Percentiles rank a stretch among this genome's conserved stretches.
Conservation (phyloP, 352 stramenopile genomes). For the Globisporangium alternatum region DNA sequence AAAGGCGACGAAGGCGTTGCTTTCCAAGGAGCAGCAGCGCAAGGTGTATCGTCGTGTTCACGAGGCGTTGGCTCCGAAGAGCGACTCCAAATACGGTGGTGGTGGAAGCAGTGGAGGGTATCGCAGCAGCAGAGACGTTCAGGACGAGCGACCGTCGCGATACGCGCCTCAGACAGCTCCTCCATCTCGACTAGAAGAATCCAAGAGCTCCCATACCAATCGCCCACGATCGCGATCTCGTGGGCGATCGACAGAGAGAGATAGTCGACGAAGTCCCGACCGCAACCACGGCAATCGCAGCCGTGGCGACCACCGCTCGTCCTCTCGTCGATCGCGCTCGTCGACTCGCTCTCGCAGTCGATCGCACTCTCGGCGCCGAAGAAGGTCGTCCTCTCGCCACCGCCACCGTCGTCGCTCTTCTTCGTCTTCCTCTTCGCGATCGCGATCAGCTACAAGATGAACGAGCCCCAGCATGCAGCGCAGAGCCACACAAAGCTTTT, state of each 20-base stretch:
- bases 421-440: slow-evolving; percentile 21
- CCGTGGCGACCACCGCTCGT: slow-evolving; percentile 15
- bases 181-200: not conserved
- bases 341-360: slow-evolving; percentile 35
- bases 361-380: slow-evolving; percentile 20
- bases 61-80: slow-evolving; percentile 16
- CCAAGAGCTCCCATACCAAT: not conserved
- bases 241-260: slow-evolving; percentile 9
- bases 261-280: slow-evolving; percentile 9
- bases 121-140: slow-evolving; percentile 12
- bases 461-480: not conserved
- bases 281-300: slow-evolving; percentile 20
- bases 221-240: slow-evolving; percentile 8
- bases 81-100: slow-evolving; percentile 21
- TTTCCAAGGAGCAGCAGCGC: slow-evolving; percentile 32
- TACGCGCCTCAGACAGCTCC: not conserved
- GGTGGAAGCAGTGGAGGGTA: slow-evolving; percentile 22
- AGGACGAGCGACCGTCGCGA: not conserved
- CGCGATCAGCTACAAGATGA: slow-evolving; percentile 11
- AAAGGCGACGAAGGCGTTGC: slow-evolving; percentile 18
- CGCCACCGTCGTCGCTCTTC: slow-evolving; percentile 1
- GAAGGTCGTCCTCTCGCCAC: not conserved
- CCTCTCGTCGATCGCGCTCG: not conserved
- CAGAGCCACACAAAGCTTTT: not conserved
- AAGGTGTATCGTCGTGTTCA: slow-evolving; percentile 17